Base-by-base conservation (phyloP, 805 yeast genomes). In the Blastobotrys mokoenaii region DNA sequence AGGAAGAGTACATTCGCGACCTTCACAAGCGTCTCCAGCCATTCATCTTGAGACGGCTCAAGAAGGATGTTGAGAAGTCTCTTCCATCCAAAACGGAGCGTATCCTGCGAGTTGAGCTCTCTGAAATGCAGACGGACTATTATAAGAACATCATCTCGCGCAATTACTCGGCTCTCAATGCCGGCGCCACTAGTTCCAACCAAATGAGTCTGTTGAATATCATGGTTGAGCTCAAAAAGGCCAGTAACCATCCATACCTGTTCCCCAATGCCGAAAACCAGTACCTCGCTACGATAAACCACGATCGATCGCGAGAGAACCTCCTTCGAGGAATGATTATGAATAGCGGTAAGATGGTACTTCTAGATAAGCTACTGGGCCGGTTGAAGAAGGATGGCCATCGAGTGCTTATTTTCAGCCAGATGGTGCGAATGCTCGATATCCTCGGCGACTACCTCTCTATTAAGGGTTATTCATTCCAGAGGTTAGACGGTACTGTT, bases 291-390 rank as follows among this genome's bases (percentile, higher is more conserved):
- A 16, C 40, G 17, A 31, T 31, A 14, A 43, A 39, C 15, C 29
- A 34, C 34, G 74, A 74, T 36, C 71, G 73, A 34, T 72, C 88
- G 1, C 74, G 96, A 48, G 97, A 90, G 55, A 85, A 80, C 53
- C 73, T 84, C 16, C 66, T 93, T 35, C 79, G 88, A 60, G 99
- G 98, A 12, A 69, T 93, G 70, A 85, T 93, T 52, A 93, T 93
- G 98, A 85, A 94, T 14, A 85, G 96, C 6, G 99, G 99, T 57
- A 93, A 93, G 62, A 93, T 93, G 98, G 99, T 93, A 5, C 71
- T 93, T 40, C 69, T 93, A 43, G 99, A 93, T 66, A 89, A 93
- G 63, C 70, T 93, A 34, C 72, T 93, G 49, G 83, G 86, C 3
- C 74, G 95, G 51, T 72, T 93, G 59, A 77, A 80, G 50, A 83